Conservation (phyloP, 345 rosid genomes). For the Durio zibethinus region DNA sequence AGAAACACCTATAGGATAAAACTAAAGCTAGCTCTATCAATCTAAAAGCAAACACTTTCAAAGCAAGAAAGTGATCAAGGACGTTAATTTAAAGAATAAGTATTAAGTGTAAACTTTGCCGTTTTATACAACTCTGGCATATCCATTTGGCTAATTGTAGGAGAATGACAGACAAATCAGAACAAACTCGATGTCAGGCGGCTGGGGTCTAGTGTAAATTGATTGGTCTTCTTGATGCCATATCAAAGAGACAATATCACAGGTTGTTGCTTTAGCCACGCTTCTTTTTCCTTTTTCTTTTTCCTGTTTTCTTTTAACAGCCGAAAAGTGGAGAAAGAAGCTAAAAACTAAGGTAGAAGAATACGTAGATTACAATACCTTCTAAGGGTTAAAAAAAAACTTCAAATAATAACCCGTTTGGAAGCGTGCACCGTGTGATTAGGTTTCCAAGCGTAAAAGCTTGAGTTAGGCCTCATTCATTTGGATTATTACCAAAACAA, state of each 20-base stretch:
- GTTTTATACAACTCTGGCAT: not conserved
- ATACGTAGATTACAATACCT: conserved; percentile 49
- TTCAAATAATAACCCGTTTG: conserved; percentile 12
- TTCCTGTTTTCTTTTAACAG: not conserved
- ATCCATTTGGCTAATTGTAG: too few species aligned
- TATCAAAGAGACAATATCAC: not conserved
- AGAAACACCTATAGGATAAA: not conserved
- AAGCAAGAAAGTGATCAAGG: conserved; percentile 4
- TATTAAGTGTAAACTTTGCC: conserved; percentile 14
- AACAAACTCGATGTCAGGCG: not conserved
- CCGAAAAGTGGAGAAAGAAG: not conserved
- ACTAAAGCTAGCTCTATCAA: not conserved
- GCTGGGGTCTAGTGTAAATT: not conserved
- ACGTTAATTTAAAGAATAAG: conserved; percentile 20
- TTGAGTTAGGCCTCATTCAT: not conserved
- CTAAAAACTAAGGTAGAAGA: conserved; percentile 5
- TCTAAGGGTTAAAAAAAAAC: not conserved
- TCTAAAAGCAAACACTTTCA: not conserved
- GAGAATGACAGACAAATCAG: conserved; percentile 10
- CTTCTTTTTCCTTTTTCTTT: not conserved
- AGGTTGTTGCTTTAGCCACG: not conserved
- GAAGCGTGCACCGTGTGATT: conserved; percentile 22
- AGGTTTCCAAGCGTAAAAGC: conserved; percentile 51
- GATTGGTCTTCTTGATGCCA: not conserved
- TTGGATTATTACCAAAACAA: not conserved